Evolutionary conservation across 2,329 filamentous ascomycete genomes (phyloP), one percentile per base, ranked within the genome.

Genomic region (Thelonectria discophora): DNA sequence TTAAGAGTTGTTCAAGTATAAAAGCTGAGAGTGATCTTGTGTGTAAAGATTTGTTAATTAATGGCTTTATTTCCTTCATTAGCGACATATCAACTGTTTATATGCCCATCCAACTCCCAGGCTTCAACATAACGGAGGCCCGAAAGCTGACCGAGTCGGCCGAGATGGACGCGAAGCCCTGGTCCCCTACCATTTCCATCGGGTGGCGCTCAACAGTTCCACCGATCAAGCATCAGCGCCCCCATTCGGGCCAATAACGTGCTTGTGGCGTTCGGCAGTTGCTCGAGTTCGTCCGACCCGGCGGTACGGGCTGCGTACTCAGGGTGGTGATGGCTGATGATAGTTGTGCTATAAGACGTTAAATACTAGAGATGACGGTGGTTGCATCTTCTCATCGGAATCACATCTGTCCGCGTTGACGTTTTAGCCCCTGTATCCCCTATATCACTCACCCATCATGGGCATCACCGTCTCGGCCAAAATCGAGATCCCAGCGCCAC

Each of bases 111-210:
- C 12, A 5, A 15, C 18, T 24, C 20, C 5, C 17, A 21, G 18
- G 5, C 20, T 12, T 18, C 13, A 34, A 13, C 10, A 2, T 32
- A 3, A 6, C 11, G 15, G 5, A 20, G 18, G 49, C 30, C 64
- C 64, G 65, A 67, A 17, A 56, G 62, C 55, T 51, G 64, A n/a
- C 64, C 65, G 65, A 66, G 32, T 34, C 30, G 54, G 17, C 49
- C 45, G 61, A 57, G 24, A 45, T 20, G 43, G 15, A 37, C 40
- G 57, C 57, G 49, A 58, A 21, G 39, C 17, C 11, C 27, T 27
- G 12, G 17, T 24, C 27, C 6, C 27, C 27, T 7, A 5, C 8
- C 27, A 30, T 17, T n/a, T 42, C 17, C 17, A 37, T 37, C 34
- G 34, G 34, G 34, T 13, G 34, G 34, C 34, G 34, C 15, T 11